Evolutionary conservation across 306 rosid species (phyloP).

Genomic region (Ochetophila trinervis): DNA sequence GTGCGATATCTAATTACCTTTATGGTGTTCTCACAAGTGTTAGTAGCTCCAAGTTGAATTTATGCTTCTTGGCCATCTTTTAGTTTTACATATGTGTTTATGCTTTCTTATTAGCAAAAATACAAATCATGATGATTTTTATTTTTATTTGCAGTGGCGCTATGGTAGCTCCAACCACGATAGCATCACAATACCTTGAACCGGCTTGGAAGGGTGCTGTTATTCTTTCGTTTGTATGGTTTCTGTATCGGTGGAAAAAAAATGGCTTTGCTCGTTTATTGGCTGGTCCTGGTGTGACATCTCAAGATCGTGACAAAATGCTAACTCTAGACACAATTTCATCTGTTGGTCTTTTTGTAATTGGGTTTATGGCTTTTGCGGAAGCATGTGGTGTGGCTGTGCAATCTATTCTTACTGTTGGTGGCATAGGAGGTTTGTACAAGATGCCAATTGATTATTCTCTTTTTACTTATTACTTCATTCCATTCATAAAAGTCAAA

Average conservation of each 20-base stretch:
- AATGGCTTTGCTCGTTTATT: conserved; percentile 53
- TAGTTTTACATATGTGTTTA: conserved; percentile 2
- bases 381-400: conserved; percentile 97
- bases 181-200: conserved; percentile 62
- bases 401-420: conserved; percentile 83
- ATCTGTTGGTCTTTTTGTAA: conserved; percentile 71
- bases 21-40: conserved; percentile 84
- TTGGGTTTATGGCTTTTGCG: conserved; percentile 85
- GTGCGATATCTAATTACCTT: conserved; percentile 75
- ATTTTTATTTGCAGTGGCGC: conserved; percentile 61
- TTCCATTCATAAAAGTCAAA: background rate
- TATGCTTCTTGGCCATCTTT: conserved; percentile 12
- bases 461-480: background rate
- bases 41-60: conserved; percentile 33
- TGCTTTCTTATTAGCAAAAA: conserved; percentile 10
- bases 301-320: conserved; percentile 68
- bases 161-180: conserved; percentile 84
- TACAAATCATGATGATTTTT: conserved; percentile 28
- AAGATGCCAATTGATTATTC: background rate
- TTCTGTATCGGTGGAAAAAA: conserved; percentile 82
- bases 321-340: conserved; percentile 69
- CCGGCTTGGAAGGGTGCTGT: conserved; percentile 78
- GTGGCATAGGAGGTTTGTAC: conserved; percentile 85
- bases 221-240: conserved; percentile 80
- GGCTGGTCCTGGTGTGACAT: conserved; percentile 33